Percentiles rank a stretch among this genome's conserved stretches.
Evolutionary conservation across 345 rosid genomes (phyloP).

Genomic region (Lumnitzera racemosa): DNA sequence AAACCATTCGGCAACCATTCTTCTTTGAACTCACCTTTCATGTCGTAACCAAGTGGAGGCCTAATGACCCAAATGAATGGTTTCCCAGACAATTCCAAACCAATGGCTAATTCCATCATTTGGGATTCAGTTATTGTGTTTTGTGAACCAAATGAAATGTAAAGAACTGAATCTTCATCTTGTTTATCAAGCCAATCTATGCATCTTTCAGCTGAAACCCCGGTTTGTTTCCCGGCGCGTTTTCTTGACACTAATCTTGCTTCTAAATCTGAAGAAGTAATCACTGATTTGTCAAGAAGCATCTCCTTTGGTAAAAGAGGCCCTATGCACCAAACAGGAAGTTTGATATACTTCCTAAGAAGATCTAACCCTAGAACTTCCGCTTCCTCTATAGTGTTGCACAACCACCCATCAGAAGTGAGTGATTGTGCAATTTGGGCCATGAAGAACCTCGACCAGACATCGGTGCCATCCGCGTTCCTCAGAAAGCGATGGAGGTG

Average conservation of each 20-base stretch:
- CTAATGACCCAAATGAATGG: slow-evolving; percentile 49
- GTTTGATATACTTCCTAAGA: slow-evolving; percentile 20
- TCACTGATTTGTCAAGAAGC: slow-evolving; percentile 19
- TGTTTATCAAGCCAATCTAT: slow-evolving; percentile 30
- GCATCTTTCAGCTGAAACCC: slow-evolving; percentile 26
- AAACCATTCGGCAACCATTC: slow-evolving; percentile 51
- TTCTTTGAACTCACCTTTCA: slow-evolving; percentile 21
- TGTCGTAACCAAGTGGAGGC: slow-evolving; percentile 37
- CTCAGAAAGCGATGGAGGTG: slow-evolving; percentile 29
- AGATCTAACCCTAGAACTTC: slow-evolving; percentile 27
- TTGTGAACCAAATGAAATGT: slow-evolving; percentile 49
- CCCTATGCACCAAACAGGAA: slow-evolving; percentile 37
- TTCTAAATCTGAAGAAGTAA: not conserved
- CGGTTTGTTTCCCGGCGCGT: slow-evolving; percentile 21
- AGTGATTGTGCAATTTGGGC: slow-evolving; percentile 17
- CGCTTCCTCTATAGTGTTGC: slow-evolving; percentile 21
- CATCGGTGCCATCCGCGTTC: slow-evolving; percentile 31
- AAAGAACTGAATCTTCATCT: slow-evolving; percentile 24
- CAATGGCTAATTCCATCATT: slow-evolving; percentile 40
- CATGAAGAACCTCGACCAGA: slow-evolving; percentile 36
- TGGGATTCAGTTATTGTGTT: slow-evolving; percentile 31
- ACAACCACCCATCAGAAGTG: no score
- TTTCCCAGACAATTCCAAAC: slow-evolving; percentile 26
- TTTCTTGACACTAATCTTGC: not conserved
- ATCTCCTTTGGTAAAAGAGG: slow-evolving; percentile 17